These are phyloP conservation scores for Gypsophila paniculata DNA, from an alignment of 179 eudicot genomes.

Conservation along the genomic window DNA sequence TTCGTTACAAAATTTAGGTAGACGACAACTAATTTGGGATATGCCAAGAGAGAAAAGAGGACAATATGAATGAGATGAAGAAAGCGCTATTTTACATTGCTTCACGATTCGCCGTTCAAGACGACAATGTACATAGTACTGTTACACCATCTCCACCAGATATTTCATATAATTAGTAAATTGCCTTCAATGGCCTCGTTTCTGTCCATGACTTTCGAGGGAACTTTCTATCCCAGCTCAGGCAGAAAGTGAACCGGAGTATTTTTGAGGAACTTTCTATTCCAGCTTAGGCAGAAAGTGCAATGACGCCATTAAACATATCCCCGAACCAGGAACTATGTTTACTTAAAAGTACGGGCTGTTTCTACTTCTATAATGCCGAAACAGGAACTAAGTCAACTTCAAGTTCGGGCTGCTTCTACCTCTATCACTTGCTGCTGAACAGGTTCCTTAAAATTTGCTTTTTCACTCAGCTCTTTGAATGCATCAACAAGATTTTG, in stretches of 20 bases:
- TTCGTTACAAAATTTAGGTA: too few relatives aligned
- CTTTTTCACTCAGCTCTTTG: slow-evolving; percentile 66
- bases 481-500: slow-evolving; percentile 71
- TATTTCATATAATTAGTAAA: neutral
- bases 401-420: slow-evolving; percentile 9
- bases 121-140: neutral
- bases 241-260: too few relatives aligned
- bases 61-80: too few relatives aligned
- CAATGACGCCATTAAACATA: neutral
- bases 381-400: neutral
- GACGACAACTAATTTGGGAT: too few relatives aligned
- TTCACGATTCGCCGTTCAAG: neutral
- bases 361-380: slow-evolving; percentile 8
- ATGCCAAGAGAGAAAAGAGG: too few relatives aligned
- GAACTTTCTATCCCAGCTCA: neutral
- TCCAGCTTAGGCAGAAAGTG: neutral
- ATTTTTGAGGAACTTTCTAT: too few relatives aligned
- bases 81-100: neutral
- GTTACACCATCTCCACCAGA: neutral
- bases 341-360: slow-evolving; percentile 6
- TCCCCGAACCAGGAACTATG: neutral
- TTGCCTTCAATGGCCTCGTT: neutral
- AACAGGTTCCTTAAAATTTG: slow-evolving; percentile 60
- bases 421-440: slow-evolving; percentile 25
- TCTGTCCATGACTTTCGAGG: neutral